Conservation (phyloP, 805 yeast genomes). For the Saccharomycopsis babjevae region DNA sequence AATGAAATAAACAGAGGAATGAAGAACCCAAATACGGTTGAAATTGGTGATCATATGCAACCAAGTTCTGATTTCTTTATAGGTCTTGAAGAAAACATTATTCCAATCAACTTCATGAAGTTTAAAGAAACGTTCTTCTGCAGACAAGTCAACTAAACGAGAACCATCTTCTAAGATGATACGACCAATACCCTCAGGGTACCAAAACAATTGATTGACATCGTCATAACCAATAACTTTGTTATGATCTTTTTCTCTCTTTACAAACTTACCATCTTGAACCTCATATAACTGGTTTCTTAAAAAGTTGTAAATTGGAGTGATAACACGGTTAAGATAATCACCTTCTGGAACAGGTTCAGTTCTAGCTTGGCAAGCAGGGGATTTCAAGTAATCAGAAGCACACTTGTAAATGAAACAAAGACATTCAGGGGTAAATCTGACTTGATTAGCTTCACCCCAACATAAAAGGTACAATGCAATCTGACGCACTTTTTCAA, state of each 20-base stretch:
- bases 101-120: conserved; percentile 91
- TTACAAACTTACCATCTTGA: conserved; percentile 43
- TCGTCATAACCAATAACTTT: conserved; percentile 86
- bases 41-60: conserved; percentile 89
- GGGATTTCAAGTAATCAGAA: conserved; percentile 77
- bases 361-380: conserved; percentile 76
- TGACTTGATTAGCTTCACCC: conserved; percentile 75
- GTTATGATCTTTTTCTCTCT: conserved; percentile 62
- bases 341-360: conserved; percentile 50
- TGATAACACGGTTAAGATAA: conserved; percentile 80
- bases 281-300: conserved; percentile 58
- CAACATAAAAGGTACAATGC: conserved; percentile 55
- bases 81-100: conserved; percentile 89
- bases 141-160: conserved; percentile 80
- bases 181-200: conserved; percentile 96
- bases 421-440: conserved; percentile 83
- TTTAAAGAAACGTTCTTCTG: conserved; percentile 78
- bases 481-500: conserved; percentile 54
- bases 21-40: conserved; percentile 97
- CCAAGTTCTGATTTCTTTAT: conserved; percentile 95
- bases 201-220: conserved; percentile 98
- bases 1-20: conserved; percentile 86
- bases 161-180: conserved; percentile 88
- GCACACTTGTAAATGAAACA: conserved; percentile 96
- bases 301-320: conserved; percentile 70